A percentile compares a stretch with the other conserved stretches of the same genome.
Conservation (phyloP, 2,329 filamentous ascomycete species). For the Fusarium sp. region DNA sequence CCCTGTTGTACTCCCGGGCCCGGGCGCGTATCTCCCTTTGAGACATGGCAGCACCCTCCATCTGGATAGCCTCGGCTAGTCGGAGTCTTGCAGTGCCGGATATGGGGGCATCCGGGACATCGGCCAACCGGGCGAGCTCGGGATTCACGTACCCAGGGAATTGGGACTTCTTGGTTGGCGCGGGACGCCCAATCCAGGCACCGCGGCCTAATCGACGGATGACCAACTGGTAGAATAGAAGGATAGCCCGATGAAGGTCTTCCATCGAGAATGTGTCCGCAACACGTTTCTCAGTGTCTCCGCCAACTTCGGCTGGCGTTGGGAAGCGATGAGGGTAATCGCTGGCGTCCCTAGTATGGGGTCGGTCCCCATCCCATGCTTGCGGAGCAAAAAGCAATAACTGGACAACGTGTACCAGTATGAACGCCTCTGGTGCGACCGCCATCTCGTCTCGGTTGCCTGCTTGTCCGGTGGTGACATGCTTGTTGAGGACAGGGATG, state of each 20-base stretch:
- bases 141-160: not conserved
- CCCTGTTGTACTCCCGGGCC: no score
- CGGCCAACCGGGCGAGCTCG: no score
- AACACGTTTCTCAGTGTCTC: not conserved
- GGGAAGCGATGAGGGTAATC: not conserved
- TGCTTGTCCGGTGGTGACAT: not conserved
- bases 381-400: not conserved
- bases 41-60: no score
- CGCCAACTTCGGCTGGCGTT: not conserved
- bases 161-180: not conserved
- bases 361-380: accelerated
- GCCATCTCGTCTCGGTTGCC: no score
- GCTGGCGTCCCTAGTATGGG: not conserved
- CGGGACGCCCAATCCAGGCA: not conserved
- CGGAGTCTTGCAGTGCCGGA: no score
- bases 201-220: not conserved
- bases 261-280: not conserved
- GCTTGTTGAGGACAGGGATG: not conserved
- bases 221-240: not conserved
- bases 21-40: no score
- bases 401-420: not conserved
- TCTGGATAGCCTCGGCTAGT: no score
- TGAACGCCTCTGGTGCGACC: not conserved
- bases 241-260: not conserved
- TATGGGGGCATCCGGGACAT: no score